Evolutionary conservation across 768 basidiomycete species (phyloP).

Genomic region (Russula sp.): DNA sequence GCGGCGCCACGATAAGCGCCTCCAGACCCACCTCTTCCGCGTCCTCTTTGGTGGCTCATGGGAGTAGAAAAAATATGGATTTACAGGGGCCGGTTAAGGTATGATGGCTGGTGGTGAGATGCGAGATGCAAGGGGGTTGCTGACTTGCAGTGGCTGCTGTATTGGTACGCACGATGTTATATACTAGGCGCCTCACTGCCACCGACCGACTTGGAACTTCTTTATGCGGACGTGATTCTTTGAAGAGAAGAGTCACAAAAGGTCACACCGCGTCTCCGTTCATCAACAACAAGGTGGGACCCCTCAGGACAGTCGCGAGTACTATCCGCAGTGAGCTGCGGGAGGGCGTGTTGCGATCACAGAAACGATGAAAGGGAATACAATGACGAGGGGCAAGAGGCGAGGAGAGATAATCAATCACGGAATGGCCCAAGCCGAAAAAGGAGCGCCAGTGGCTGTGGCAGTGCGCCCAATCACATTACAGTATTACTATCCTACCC

Average conservation of each 20-base stretch:
- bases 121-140: background rate
- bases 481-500: background rate
- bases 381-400: too few species aligned
- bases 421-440: too few species aligned
- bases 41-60: slow-evolving; percentile 18
- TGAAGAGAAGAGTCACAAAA: background rate
- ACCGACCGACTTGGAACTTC: too few species aligned
- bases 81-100: too few species aligned
- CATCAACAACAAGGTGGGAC: background rate
- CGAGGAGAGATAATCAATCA: too few species aligned
- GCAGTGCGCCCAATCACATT: too few species aligned
- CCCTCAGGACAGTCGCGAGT: background rate
- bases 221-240: background rate
- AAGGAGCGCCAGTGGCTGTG: too few species aligned
- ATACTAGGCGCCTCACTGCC: background rate
- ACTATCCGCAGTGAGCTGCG: background rate
- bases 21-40: slow-evolving; percentile 16
- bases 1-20: background rate
- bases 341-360: background rate
- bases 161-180: background rate
- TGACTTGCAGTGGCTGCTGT: background rate
- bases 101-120: background rate
- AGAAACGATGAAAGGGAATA: too few species aligned
- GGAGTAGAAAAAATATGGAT: background rate
- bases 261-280: background rate